Conservation (phyloP, 257 asterid species). For the Fraxinus anomala region DNA sequence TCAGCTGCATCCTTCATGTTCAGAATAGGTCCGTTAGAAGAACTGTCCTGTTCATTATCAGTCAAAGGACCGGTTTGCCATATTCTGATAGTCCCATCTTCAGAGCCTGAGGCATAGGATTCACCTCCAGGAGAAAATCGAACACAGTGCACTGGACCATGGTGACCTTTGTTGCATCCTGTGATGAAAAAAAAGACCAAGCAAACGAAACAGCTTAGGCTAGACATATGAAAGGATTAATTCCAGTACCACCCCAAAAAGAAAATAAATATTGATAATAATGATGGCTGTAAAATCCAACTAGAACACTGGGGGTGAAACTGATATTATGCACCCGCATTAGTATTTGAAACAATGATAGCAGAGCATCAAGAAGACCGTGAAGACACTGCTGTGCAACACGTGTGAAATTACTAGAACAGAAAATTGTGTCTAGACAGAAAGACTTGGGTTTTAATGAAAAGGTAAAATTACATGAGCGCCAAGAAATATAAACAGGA, state of each 20-base stretch:
- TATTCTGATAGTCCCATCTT: conserved; percentile 93
- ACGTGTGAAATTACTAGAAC: neutral
- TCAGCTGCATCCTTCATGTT: conserved; percentile 48
- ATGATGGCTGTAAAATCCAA: neutral
- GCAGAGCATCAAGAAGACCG: neutral
- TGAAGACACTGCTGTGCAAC: neutral
- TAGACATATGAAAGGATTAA: neutral
- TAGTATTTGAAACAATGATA: neutral
- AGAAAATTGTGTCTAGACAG: neutral
- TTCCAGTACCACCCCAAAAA: too few species aligned
- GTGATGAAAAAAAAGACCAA: neutral
- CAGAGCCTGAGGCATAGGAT: conserved; percentile 94
- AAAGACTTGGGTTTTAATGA: neutral
- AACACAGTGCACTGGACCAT: conserved; percentile 95
- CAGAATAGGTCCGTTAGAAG: conserved; percentile 40
- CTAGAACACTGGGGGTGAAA: neutral
- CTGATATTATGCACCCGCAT: neutral
- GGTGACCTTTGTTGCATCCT: conserved; percentile 99
- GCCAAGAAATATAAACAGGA: too few species aligned
- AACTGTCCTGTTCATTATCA: conserved; percentile 45
- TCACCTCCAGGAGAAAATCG: conserved; percentile 97
- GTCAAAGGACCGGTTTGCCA: conserved; percentile 75
- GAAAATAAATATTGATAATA: neutral
- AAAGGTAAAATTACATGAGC: neutral
- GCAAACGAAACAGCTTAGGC: neutral